Conservation (phyloP, 2,329 filamentous ascomycete genomes). For the Calonectria pseudoturangicola region DNA sequence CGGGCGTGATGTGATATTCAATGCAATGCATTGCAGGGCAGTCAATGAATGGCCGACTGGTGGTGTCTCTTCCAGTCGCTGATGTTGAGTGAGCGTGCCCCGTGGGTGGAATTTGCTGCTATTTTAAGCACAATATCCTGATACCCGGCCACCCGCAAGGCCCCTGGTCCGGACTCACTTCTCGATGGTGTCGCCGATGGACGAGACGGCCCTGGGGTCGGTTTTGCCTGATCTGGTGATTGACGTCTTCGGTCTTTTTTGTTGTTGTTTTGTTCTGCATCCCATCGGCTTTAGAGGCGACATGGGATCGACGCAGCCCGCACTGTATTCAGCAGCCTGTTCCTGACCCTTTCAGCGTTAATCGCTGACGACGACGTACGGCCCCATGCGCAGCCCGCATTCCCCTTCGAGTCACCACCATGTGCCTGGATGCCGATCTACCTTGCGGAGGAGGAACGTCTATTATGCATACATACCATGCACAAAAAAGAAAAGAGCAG, state of each 20-base stretch:
- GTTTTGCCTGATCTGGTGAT: conserved; percentile 10
- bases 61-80: conserved; percentile 1
- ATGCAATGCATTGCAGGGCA: not conserved
- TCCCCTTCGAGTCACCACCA: conserved; percentile 9
- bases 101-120: conserved; percentile 19
- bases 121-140: conserved; percentile 32
- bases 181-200: conserved; percentile 12
- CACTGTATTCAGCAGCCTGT: not conserved
- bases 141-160: not conserved
- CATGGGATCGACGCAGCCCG: conserved; percentile 13
- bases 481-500: conserved; percentile 2
- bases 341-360: not conserved
- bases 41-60: conserved; percentile 6
- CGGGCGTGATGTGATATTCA: conserved; percentile 1
- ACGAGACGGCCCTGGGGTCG: not conserved
- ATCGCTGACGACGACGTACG: conserved; percentile 11
- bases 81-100: conserved; percentile 13
- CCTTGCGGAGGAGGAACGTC: conserved; percentile 1
- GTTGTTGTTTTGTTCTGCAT: not conserved
- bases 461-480: not conserved
- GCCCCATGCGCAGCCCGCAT: conserved; percentile 17
- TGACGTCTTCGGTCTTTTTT: not conserved
- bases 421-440: conserved; percentile 17
- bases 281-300: not conserved
- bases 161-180: conserved; percentile 20